Evolutionary conservation across 306 rosid species (phyloP).

Genomic region (Sphenostylis stenocarpa): DNA sequence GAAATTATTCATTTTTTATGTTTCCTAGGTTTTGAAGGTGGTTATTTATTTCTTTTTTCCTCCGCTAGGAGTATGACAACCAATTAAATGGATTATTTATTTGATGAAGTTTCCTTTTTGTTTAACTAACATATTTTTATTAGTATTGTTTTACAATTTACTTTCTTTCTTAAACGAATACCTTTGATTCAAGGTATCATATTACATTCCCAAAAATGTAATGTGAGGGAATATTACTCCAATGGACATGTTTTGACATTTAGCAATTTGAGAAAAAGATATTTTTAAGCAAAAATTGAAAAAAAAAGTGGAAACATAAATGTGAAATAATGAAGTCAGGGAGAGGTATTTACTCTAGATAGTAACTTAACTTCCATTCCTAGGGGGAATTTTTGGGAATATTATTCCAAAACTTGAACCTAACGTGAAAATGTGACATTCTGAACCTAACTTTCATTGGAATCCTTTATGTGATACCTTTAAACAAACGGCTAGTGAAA

Average conservation of each 20-base stretch:
- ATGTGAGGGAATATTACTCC: not conserved
- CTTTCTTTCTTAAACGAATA: slow-evolving; percentile 3
- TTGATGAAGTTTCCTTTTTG: not conserved
- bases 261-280: not conserved
- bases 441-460: not conserved
- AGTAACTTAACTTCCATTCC: not conserved
- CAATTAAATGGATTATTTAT: not conserved
- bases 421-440: no score
- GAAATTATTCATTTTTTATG: slow-evolving; percentile 22
- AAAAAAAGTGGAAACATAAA: not conserved
- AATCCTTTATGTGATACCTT: not conserved
- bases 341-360: no score
- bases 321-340: not conserved
- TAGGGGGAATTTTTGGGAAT: not conserved
- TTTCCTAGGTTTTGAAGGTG: slow-evolving; percentile 19
- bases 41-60: not conserved
- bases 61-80: not conserved
- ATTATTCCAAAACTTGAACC: no score
- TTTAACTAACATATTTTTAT: not conserved
- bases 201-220: not conserved
- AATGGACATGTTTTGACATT: not conserved
- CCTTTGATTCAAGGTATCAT: not conserved
- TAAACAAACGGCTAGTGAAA: not conserved
- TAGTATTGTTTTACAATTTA: slow-evolving; percentile 3
- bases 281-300: not conserved